These are phyloP conservation scores for Hysterium pulicare DNA, from an alignment of 2,329 filamentous ascomycete species.

Conservation along the genomic window DNA sequence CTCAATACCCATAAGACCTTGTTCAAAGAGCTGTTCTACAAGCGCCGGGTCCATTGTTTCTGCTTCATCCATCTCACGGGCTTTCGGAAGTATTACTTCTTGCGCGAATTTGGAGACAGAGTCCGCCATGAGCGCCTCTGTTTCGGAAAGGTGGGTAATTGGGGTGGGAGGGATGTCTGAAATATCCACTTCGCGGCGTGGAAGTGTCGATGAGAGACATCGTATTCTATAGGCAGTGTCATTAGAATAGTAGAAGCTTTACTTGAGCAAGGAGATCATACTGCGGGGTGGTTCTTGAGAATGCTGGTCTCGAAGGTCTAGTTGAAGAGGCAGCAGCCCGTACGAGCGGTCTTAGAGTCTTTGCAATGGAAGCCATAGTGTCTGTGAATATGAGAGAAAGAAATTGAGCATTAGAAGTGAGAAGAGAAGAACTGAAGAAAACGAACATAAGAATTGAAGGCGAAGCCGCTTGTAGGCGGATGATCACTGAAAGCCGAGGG, in stretches of 20 bases:
- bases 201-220: slow-evolving; percentile 43
- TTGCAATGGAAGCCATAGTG: slow-evolving; percentile 52
- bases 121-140: slow-evolving; percentile 84
- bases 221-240: slow-evolving; percentile 23
- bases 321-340: slow-evolving; percentile 31
- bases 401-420: not conserved
- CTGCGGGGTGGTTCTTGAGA: not conserved
- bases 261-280: too few relatives aligned
- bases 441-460: too few relatives aligned
- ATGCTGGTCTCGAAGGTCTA: slow-evolving; percentile 32
- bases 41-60: slow-evolving; percentile 87
- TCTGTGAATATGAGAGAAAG: too few relatives aligned
- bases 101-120: slow-evolving; percentile 86
- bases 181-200: slow-evolving; percentile 49
- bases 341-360: slow-evolving; percentile 32
- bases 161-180: slow-evolving; percentile 81
- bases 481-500: slow-evolving; percentile 1
- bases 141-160: slow-evolving; percentile 88
- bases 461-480: slow-evolving; percentile 2
- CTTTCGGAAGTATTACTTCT: slow-evolving; percentile 84
- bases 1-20: slow-evolving; percentile 95
- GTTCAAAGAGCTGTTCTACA: slow-evolving; percentile 93
- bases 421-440: not conserved
- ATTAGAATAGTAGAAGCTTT: slow-evolving; percentile 1
- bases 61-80: slow-evolving; percentile 95